Conservation (phyloP, 148 eudicot genomes). For the Rheum nobile region DNA sequence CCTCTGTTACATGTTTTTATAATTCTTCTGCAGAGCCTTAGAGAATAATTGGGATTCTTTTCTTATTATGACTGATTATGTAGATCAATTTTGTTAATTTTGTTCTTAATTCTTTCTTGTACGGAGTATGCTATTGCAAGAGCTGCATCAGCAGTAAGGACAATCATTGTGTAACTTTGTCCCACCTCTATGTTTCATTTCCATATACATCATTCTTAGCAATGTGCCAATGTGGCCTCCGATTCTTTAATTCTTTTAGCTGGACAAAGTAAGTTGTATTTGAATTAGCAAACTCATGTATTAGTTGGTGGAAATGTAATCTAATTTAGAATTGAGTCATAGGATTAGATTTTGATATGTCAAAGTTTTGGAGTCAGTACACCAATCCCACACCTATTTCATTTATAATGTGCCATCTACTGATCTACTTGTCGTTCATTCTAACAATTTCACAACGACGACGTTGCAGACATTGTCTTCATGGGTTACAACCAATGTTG, state of each 20-base stretch:
- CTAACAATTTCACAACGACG: not conserved
- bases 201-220: not conserved
- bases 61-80: not conserved
- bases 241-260: too few species aligned
- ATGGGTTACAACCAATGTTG: slow-evolving; percentile 97
- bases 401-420: too few species aligned
- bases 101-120: slow-evolving; percentile 16
- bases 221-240: too few species aligned
- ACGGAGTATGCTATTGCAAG: slow-evolving; percentile 99
- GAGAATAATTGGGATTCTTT: not conserved
- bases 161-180: slow-evolving; percentile 56
- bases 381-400: too few species aligned
- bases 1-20: not conserved
- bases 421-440: not conserved
- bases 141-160: slow-evolving; percentile 90
- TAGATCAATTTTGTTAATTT: not conserved
- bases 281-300: too few species aligned
- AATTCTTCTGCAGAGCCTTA: not conserved
- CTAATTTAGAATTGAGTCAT: not conserved
- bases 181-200: not conserved
- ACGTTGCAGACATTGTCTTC: slow-evolving; percentile 76
- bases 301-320: not conserved
- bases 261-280: not conserved
- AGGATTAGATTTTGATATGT: not conserved
- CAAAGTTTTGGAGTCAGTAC: too few species aligned